These are phyloP conservation scores for Eutrema japonicum DNA, from an alignment of 345 rosid genomes.

Conservation along the genomic window DNA sequence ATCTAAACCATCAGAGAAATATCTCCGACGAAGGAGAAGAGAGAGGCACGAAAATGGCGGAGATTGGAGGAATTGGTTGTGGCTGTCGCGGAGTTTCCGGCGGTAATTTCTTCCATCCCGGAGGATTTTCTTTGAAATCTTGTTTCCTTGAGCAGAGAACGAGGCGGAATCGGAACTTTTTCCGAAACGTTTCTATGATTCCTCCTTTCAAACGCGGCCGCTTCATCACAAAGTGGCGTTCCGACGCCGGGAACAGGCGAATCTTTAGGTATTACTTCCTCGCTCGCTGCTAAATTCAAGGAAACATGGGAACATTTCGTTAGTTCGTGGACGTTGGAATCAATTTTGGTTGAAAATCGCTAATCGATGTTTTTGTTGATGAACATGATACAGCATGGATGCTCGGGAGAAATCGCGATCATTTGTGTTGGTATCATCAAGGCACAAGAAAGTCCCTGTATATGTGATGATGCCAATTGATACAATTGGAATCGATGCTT, in stretches of 20 bases:
- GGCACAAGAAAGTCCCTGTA: conserved; percentile 60
- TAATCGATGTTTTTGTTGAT: conserved; percentile 10
- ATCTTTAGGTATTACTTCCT: conserved; percentile 50
- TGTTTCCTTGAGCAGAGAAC: conserved; percentile 46
- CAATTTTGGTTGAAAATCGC: not conserved
- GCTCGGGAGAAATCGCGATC: conserved; percentile 62
- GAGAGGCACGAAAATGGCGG: conserved; percentile 49
- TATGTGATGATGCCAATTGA: conserved; percentile 67
- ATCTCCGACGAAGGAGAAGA: conserved; percentile 48
- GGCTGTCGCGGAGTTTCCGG: conserved; percentile 49
- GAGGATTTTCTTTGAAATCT: conserved; percentile 42
- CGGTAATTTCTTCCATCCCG: conserved; percentile 40
- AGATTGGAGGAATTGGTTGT: conserved; percentile 49
- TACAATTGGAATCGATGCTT: conserved; percentile 54
- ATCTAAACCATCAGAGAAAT: conserved; percentile 43
- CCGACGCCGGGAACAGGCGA: conserved; percentile 49
- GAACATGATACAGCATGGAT: conserved; percentile 58
- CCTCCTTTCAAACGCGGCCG: conserved; percentile 51
- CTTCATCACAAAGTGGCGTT: conserved; percentile 47
- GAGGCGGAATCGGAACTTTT: conserved; percentile 44
- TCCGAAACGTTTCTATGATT: conserved; percentile 55
- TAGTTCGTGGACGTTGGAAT: conserved; percentile 12
- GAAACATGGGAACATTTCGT: conserved; percentile 12
- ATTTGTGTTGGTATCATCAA: conserved; percentile 56
- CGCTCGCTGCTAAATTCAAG: conserved; percentile 3